Base-by-base conservation (phyloP, 2,329 filamentous ascomycete genomes). In the Aspergillus melleus region DNA sequence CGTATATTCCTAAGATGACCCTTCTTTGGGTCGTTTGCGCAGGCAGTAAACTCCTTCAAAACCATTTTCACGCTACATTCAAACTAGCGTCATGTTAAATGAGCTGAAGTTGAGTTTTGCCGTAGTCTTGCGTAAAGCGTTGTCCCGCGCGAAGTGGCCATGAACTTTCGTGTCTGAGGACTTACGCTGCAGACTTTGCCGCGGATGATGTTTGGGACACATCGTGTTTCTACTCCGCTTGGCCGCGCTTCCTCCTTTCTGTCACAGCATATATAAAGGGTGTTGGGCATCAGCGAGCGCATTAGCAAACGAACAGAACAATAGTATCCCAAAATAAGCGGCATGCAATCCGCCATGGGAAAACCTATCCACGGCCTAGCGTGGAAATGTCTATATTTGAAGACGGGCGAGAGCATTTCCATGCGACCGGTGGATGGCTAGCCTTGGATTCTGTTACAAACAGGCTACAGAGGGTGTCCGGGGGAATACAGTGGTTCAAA, bases 71-170 rank as follows among this genome's bases (percentile, higher is more conserved):
- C 64, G 65, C 64, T 61, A 59, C 59, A 59, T 47, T 59, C 62
- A 64, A 14, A 46, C 60, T 71, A 72, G 71, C 69, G 64, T 66
- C 63, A 63, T 66, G 70, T 68, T 66, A 71, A 67, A 47, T 29
- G 64, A 58, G 58, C 49, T 46, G 70, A 83, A 86, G 86, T 89
- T 71, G 86, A 89, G 85, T 70, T 64, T 79, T 75, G 79, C 83
- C 79, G 75, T 74, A 74, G 81, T 83, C 81, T 77, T 78, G 80
- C 79, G 74, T 73, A 76, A 61, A 44, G 71, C 75, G 64, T 62
- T 59, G 57, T 55, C 57, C 63, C 64, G 64, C 64, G 55, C 63
- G 74, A 70, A 66, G 76, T 76, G 75, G 73, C 81, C 82, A 84
- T 59, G 83, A 58, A 66, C 64, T 55, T 59, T 54, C 59, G 64